Evolutionary conservation across 352 stramenopile species (phyloP).

Genomic region (Pythium biforme): DNA sequence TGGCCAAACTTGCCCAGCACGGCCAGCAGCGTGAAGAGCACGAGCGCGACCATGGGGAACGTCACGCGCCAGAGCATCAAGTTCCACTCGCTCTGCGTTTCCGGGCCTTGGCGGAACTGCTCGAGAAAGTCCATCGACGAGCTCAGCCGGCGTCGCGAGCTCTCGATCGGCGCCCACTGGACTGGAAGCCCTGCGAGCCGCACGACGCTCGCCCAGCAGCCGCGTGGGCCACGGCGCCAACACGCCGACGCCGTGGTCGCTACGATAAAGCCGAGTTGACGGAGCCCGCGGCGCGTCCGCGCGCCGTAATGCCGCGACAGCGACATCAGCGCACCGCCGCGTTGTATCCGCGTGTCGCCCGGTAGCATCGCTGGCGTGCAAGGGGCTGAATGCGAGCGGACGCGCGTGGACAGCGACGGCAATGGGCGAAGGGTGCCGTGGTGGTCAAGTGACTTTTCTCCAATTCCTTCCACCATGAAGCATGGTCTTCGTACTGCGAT

Average conservation of each 20-base stretch:
- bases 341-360: slow-evolving; percentile 3
- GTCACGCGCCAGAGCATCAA: slow-evolving; percentile 77
- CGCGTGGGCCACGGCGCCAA: slow-evolving; percentile 17
- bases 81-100: slow-evolving; percentile 82
- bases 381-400: too few relatives aligned
- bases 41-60: slow-evolving; percentile 77
- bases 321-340: too few relatives aligned
- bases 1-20: slow-evolving; percentile 65
- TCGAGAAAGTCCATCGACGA: slow-evolving; percentile 61
- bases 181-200: slow-evolving; percentile 6
- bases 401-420: too few relatives aligned
- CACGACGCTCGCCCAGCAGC: slow-evolving; percentile 16
- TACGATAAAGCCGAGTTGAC: slow-evolving; percentile 13
- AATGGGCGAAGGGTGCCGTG: too few relatives aligned
- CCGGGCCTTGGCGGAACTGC: slow-evolving; percentile 65
- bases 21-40: slow-evolving; percentile 65
- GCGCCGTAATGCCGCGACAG: background rate
- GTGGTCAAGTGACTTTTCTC: too few relatives aligned
- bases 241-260: slow-evolving; percentile 9
- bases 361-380: slow-evolving; percentile 5
- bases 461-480: too few relatives aligned
- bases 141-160: slow-evolving; percentile 15
- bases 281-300: background rate
- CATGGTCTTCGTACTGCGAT: too few relatives aligned
- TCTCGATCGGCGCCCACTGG: slow-evolving; percentile 18